Evolutionary conservation across 495 filamentous ascomycete genomes (phyloP).

Genomic region (Penicillium odoratum): DNA sequence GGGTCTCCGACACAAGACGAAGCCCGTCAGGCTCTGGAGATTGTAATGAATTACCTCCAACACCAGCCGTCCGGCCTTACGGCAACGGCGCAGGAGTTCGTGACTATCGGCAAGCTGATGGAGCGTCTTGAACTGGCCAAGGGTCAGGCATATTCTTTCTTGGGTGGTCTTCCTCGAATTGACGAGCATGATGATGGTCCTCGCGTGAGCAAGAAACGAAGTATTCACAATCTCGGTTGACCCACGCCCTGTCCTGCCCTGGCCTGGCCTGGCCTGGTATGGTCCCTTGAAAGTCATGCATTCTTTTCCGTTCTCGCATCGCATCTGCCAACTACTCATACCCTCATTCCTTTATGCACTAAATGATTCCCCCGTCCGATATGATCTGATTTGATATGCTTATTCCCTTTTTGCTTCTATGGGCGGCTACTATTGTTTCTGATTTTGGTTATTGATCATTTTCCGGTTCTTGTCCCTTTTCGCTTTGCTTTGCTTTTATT

Average conservation of each 20-base stretch:
- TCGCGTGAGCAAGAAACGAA: constrained; percentile 51
- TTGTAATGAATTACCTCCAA: constrained; percentile 82
- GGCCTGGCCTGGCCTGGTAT: background rate
- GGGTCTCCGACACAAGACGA: constrained; percentile 87
- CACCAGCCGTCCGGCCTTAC: constrained; percentile 66
- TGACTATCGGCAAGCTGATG: constrained; percentile 80
- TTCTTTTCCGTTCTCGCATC: constrained; percentile 8
- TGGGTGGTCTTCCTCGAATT: constrained; percentile 70
- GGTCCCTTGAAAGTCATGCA: constrained; percentile 5
- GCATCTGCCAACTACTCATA: background rate
- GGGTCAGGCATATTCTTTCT: constrained; percentile 53
- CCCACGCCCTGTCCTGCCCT: background rate
- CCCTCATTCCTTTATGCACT: background rate
- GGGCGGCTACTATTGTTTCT: background rate
- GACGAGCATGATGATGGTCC: constrained; percentile 46
- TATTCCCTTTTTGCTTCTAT: background rate
- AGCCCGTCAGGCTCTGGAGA: constrained; percentile 79
- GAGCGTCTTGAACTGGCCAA: constrained; percentile 78
- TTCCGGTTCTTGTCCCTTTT: constrained; percentile 4
- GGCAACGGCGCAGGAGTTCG: constrained; percentile 77
- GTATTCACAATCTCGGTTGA: constrained; percentile 50
- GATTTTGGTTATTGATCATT: background rate
- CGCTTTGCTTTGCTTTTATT: constrained; percentile 9
- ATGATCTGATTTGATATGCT: background rate
- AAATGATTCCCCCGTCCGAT: background rate